A percentile compares a stretch with the other conserved stretches of the same genome.
Conservation (phyloP, 108 stramenopile species). For the Nitzschia inconspicua region DNA sequence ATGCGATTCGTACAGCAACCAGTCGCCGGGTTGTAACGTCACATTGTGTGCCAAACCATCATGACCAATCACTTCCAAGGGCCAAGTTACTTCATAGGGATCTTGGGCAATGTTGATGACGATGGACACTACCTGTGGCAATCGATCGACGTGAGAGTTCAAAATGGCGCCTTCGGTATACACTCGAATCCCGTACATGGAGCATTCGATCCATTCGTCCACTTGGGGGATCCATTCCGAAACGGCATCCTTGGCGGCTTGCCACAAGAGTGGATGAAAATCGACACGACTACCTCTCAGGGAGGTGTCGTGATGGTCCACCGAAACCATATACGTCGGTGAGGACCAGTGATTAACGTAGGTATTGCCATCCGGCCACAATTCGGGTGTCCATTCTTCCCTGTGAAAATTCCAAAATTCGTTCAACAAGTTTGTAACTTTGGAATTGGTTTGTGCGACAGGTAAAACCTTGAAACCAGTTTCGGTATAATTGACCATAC, state of each 20-base stretch:
- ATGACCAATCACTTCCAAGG: slow-evolving; percentile 85
- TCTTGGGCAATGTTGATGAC: slow-evolving; percentile 91
- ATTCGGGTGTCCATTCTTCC: slow-evolving; percentile 44
- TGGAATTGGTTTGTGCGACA: slow-evolving; percentile 51
- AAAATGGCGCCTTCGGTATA: slow-evolving; percentile 84
- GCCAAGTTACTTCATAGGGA: slow-evolving; percentile 92
- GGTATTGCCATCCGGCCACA: slow-evolving; percentile 65
- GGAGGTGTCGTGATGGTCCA: slow-evolving; percentile 63
- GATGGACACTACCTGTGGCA: slow-evolving; percentile 85
- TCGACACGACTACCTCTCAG: slow-evolving; percentile 64
- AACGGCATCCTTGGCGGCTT: slow-evolving; percentile 64
- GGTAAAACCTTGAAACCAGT: slow-evolving; percentile 79
- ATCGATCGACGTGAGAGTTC: slow-evolving; percentile 82
- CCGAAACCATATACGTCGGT: slow-evolving; percentile 75
- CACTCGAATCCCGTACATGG: slow-evolving; percentile 85
- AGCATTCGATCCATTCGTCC: slow-evolving; percentile 79
- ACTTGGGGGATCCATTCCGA: slow-evolving; percentile 95
- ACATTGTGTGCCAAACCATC: slow-evolving; percentile 66
- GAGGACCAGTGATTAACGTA: slow-evolving; percentile 76
- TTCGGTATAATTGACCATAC: slow-evolving; percentile 76
- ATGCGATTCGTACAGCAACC: slow-evolving; percentile 65
- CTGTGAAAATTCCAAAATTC: slow-evolving; percentile 65
- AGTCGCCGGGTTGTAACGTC: slow-evolving; percentile 57
- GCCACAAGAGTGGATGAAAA: slow-evolving; percentile 70
- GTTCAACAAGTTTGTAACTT: slow-evolving; percentile 53